Evolutionary conservation across 202 grass and related monocot genomes (phyloP).

Genomic region (Zoysia matrella): DNA sequence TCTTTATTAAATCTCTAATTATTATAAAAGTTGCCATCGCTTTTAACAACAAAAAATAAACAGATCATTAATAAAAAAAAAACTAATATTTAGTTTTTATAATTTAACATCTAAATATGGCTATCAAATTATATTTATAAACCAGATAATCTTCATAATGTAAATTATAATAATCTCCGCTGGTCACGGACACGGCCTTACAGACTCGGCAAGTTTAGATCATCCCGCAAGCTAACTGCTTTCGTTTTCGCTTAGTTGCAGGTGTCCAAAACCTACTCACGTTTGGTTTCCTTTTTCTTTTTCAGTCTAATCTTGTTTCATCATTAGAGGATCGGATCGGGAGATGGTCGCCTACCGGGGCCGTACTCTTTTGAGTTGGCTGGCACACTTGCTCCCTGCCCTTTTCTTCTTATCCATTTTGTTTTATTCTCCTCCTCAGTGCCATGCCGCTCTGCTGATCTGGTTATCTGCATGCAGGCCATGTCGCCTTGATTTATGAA

Average conservation of each 20-base stretch:
- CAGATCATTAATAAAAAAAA: too few relatives aligned
- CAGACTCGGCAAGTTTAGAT: not conserved
- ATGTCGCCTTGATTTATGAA: slow-evolving; percentile 29
- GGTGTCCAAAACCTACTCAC: slow-evolving; percentile 12
- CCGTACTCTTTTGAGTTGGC: slow-evolving; percentile 41
- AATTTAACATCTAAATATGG: too few relatives aligned
- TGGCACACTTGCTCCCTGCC: not conserved
- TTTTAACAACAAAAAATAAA: too few relatives aligned
- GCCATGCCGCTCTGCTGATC: slow-evolving; percentile 6
- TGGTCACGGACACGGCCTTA: not conserved
- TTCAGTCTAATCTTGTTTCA: not conserved
- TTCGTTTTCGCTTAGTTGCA: slow-evolving; percentile 34
- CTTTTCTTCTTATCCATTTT: slow-evolving; percentile 27
- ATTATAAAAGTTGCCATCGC: too few relatives aligned
- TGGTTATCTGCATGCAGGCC: slow-evolving; percentile 18
- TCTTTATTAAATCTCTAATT: too few relatives aligned
- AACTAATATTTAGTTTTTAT: too few relatives aligned
- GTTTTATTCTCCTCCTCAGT: not conserved
- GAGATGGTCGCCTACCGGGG: not conserved
- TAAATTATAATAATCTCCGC: not conserved
- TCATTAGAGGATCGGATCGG: too few relatives aligned
- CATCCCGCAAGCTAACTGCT: not conserved
- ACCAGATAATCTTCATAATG: not conserved
- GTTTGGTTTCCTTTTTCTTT: slow-evolving; percentile 2
- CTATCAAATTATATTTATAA: too few relatives aligned